Percentiles rank a stretch among this genome's conserved stretches.
phyloP scores from a whole-genome alignment of 495 filamentous ascomycete genomes.

The Cenococcum geophilum region DNA sequence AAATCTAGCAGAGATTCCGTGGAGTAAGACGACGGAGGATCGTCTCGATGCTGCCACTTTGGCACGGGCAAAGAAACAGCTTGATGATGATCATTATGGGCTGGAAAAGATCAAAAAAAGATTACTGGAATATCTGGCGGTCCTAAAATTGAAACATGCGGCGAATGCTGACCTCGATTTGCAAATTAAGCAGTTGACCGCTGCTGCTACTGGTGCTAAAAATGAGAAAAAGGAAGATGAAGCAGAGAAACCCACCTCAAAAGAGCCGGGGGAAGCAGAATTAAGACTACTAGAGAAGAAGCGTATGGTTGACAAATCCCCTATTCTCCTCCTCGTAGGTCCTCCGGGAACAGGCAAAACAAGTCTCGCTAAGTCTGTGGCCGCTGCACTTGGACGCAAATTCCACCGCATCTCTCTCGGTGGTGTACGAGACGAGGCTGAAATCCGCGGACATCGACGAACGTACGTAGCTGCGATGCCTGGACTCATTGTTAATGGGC shows the following conservation, averaged over 20 bases:
- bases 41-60: slow-evolving; percentile 79
- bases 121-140: slow-evolving; percentile 89
- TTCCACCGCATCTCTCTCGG: slow-evolving; percentile 97
- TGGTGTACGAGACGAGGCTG: slow-evolving; percentile 92
- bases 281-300: slow-evolving; percentile 64
- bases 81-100: slow-evolving; percentile 95
- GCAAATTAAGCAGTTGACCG: slow-evolving; percentile 48
- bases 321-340: slow-evolving; percentile 88
- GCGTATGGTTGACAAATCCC: slow-evolving; percentile 83
- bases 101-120: slow-evolving; percentile 97
- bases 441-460: slow-evolving; percentile 90
- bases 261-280: slow-evolving; percentile 36
- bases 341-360: slow-evolving; percentile 97
- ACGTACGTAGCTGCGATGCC: slow-evolving; percentile 99
- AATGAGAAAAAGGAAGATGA: slow-evolving; percentile 9
- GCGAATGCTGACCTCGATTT: slow-evolving; percentile 73
- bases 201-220: slow-evolving; percentile 1
- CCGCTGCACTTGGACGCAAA: slow-evolving; percentile 83
- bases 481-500: slow-evolving; percentile 83
- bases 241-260: slow-evolving; percentile 5
- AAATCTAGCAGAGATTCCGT: slow-evolving; percentile 89
- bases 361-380: slow-evolving; percentile 87
- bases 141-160: slow-evolving; percentile 86
- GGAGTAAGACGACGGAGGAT: slow-evolving; percentile 81
- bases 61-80: slow-evolving; percentile 71